Percentiles rank a stretch among this genome's conserved stretches.
Evolutionary conservation across 106 monocot genomes (phyloP).

Genomic region (Acorus calamus): DNA sequence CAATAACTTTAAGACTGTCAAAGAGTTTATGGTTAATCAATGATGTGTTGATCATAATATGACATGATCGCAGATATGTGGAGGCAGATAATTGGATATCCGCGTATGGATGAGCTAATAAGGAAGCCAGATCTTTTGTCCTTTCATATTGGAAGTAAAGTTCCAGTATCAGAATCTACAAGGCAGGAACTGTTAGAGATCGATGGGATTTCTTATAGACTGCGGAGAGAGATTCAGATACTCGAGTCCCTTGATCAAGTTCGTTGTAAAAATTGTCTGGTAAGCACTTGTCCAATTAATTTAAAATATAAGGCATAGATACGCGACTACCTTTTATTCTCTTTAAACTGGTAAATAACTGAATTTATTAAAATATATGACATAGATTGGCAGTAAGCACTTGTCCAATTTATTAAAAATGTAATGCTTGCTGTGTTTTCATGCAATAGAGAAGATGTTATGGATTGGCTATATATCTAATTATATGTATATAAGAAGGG

Average conservation of each 20-base stretch:
- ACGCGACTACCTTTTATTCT: too few relatives aligned
- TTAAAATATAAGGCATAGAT: too few relatives aligned
- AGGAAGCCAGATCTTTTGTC: constrained; percentile 78
- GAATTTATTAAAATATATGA: too few relatives aligned
- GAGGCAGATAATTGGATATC: constrained; percentile 61
- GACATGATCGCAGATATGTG: constrained; percentile 58
- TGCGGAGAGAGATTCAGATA: constrained; percentile 78
- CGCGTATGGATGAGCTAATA: constrained; percentile 59
- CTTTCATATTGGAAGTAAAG: constrained; percentile 83
- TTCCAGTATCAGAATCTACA: constrained; percentile 73
- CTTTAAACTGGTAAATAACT: too few relatives aligned
- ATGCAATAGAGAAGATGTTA: too few relatives aligned
- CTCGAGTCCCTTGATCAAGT: constrained; percentile 70
- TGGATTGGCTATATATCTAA: not conserved
- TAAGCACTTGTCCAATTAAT: constrained; percentile 11
- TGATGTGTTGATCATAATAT: not conserved
- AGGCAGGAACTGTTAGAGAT: constrained; percentile 93
- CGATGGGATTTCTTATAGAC: constrained; percentile 82
- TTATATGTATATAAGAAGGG: not conserved
- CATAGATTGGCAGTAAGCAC: too few relatives aligned
- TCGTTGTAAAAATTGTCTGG: constrained; percentile 70
- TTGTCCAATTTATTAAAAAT: too few relatives aligned
- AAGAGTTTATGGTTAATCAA: too few relatives aligned
- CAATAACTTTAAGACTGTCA: too few relatives aligned
- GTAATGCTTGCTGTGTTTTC: too few relatives aligned